These are phyloP conservation scores for Xylariaceae sp. DNA, from an alignment of 2,329 filamentous ascomycete species.

Conservation along the genomic window DNA sequence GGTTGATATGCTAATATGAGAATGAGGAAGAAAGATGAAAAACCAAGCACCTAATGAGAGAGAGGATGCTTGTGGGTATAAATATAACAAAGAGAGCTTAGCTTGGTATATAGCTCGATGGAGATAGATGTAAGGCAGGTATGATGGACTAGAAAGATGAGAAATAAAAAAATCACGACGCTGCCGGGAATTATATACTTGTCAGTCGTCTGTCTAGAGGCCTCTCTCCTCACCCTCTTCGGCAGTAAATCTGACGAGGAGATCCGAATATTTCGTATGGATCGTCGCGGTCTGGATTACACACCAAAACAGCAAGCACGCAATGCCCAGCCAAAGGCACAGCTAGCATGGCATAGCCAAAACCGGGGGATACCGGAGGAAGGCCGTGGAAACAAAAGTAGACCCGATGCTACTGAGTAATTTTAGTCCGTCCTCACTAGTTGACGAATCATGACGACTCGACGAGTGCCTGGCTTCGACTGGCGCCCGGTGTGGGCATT, in stretches of 20 bases:
- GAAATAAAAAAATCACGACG: too few relatives aligned
- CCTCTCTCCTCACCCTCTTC: too few relatives aligned
- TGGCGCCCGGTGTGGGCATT: neutral
- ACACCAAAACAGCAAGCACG: neutral
- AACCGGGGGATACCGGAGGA: neutral
- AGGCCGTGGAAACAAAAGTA: neutral
- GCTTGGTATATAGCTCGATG: too few relatives aligned
- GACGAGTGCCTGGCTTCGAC: neutral
- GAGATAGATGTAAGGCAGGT: too few relatives aligned
- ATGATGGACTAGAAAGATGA: too few relatives aligned
- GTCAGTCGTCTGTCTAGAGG: too few relatives aligned
- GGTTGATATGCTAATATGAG: too few relatives aligned
- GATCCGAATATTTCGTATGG: neutral
- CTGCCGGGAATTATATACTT: too few relatives aligned
- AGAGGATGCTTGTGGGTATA: too few relatives aligned
- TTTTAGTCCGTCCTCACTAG: neutral
- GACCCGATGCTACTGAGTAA: neutral
- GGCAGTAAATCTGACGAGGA: neutral
- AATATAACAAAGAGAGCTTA: too few relatives aligned
- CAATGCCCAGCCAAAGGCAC: neutral
- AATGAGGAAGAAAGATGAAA: too few relatives aligned
- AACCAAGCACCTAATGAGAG: too few relatives aligned
- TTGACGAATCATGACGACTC: constrained; percentile 1
- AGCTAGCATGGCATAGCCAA: neutral
- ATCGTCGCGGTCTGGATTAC: neutral